phyloP scores from a whole-genome alignment of 495 filamentous ascomycete genomes.

The Apiosordaria backusii region DNA sequence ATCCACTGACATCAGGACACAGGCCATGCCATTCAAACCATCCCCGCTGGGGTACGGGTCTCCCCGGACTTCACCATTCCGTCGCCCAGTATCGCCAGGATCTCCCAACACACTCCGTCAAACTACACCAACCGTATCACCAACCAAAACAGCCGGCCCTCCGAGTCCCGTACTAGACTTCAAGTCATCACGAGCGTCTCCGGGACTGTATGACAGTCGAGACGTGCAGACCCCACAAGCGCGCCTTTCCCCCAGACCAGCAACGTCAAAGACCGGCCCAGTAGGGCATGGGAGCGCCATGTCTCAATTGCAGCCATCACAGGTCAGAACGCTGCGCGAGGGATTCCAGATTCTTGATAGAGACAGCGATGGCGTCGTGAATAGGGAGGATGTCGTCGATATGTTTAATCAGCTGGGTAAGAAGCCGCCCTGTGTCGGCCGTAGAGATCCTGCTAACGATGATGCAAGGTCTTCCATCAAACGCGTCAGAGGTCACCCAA shows the following conservation, averaged over 20 bases:
- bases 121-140: slow-evolving; percentile 46
- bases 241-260: slow-evolving; percentile 2
- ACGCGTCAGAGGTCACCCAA: slow-evolving; percentile 55
- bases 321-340: slow-evolving; percentile 73
- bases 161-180: slow-evolving; percentile 41
- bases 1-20: background rate
- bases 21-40: slow-evolving; percentile 60
- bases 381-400: slow-evolving; percentile 71
- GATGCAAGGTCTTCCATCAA: slow-evolving; percentile 46
- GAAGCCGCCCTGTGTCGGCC: background rate
- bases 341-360: slow-evolving; percentile 84
- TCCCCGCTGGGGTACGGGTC: slow-evolving; percentile 43
- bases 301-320: slow-evolving; percentile 60
- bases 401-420: slow-evolving; percentile 75
- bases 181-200: slow-evolving; percentile 23
- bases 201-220: background rate
- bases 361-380: slow-evolving; percentile 71
- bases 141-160: slow-evolving; percentile 34
- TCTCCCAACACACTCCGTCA: slow-evolving; percentile 48
- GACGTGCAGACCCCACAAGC: background rate
- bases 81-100: slow-evolving; percentile 56
- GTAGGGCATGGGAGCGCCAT: slow-evolving; percentile 49
- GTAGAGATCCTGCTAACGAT: slow-evolving; percentile 7
- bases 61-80: slow-evolving; percentile 71
- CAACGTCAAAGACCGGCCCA: slow-evolving; percentile 3